These are phyloP conservation scores for Trypanosoma cruzi DNA, from an alignment of 208 protist genomes.

Conservation along the genomic window DNA sequence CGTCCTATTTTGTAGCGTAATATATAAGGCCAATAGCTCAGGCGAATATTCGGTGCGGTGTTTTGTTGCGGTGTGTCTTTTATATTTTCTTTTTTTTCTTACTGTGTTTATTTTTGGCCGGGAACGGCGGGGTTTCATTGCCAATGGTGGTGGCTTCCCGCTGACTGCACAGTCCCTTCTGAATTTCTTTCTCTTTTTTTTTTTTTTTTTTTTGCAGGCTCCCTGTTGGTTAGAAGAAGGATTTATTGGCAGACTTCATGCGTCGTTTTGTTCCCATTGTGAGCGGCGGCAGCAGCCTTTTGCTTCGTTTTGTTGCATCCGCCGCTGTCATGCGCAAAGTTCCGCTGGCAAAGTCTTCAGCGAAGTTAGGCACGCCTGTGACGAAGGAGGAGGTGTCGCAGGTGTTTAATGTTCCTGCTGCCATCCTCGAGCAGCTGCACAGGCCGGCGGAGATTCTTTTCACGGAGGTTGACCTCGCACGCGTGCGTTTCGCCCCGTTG, in stretches of 20 bases:
- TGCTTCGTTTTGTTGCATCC: conserved; percentile 46
- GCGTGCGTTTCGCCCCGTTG: conserved; percentile 55
- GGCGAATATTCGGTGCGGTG: too few relatives aligned
- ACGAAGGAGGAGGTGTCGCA: conserved; percentile 52
- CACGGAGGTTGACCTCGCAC: conserved; percentile 71
- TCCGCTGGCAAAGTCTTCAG: conserved; percentile 31
- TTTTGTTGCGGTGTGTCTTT: too few relatives aligned
- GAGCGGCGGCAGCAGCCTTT: neutral
- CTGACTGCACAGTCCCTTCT: neutral
- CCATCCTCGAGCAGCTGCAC: conserved; percentile 52
- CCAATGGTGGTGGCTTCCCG: too few relatives aligned
- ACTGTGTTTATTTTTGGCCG: too few relatives aligned
- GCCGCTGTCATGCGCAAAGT: conserved; percentile 57
- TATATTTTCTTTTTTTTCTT: too few relatives aligned
- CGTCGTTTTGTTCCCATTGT: conserved; percentile 1
- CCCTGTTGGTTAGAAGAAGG: neutral
- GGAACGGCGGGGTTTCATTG: too few relatives aligned
- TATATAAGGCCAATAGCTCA: too few relatives aligned
- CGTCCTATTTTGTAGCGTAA: too few relatives aligned
- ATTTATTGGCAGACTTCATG: conserved; percentile 7
- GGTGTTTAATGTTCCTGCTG: conserved; percentile 49
- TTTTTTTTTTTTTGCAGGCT: neutral
- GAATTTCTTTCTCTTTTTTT: neutral
- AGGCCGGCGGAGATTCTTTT: conserved; percentile 57
- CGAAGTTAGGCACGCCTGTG: conserved; percentile 51